Conservation (phyloP, 2,329 filamentous ascomycete genomes). For the Exophiala alcalophila region DNA sequence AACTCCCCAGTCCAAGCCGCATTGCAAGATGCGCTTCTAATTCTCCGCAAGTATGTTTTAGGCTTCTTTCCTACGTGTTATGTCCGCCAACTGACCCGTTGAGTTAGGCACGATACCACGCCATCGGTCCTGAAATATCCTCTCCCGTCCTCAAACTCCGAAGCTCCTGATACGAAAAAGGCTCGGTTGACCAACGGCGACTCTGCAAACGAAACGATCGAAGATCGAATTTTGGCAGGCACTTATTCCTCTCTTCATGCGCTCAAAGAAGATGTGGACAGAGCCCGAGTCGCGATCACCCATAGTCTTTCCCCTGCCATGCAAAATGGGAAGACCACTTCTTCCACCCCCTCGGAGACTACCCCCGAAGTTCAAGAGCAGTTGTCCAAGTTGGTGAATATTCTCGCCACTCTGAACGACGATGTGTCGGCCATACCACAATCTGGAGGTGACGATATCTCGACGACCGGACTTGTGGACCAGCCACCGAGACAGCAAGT, state of each 20-base stretch:
- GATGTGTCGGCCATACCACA: constrained; percentile 4
- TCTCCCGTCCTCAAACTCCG: constrained; percentile 35
- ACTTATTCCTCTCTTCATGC: constrained; percentile 42
- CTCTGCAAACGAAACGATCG: constrained; percentile 37
- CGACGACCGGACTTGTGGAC: constrained; percentile 5
- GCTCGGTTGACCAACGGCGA: constrained; percentile 40
- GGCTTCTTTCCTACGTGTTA: not conserved
- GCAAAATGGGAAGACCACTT: constrained; percentile 12
- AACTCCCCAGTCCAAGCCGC: constrained; percentile 13
- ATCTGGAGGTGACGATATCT: constrained; percentile 8
- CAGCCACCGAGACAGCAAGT: constrained; percentile 18
- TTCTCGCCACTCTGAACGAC: constrained; percentile 8
- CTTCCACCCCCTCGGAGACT: not conserved
- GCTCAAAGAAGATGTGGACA: constrained; percentile 41
- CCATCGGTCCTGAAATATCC: constrained; percentile 43
- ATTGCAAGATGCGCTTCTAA: constrained; percentile 17
- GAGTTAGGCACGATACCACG: constrained; percentile 42
- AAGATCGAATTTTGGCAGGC: constrained; percentile 38
- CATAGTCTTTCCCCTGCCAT: constrained; percentile 5
- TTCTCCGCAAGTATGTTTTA: constrained; percentile 20
- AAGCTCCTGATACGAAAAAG: constrained; percentile 44
- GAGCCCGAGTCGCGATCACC: constrained; percentile 15
- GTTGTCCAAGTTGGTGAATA: constrained; percentile 15
- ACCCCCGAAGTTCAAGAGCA: constrained; percentile 13
- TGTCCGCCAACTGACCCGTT: constrained; percentile 26